phyloP scores from a whole-genome alignment of 208 protist species.

The Trypanosoma avium region DNA sequence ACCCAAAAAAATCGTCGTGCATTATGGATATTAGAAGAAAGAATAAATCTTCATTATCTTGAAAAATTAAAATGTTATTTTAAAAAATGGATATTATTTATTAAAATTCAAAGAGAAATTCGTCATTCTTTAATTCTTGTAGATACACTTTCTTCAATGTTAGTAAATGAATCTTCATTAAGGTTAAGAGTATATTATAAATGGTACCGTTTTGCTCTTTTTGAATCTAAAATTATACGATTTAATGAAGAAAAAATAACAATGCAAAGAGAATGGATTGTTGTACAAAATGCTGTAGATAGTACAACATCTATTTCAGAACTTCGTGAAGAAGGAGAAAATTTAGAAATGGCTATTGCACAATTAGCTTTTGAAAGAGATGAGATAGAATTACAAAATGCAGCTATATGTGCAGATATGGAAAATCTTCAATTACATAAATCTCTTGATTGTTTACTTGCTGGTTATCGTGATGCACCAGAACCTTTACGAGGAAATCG shows the following conservation, averaged over 20 bases:
- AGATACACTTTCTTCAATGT: conserved; percentile 36
- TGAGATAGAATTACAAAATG: conserved; percentile 22
- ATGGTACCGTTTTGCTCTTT: conserved; percentile 51
- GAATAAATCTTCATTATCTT: conserved; percentile 10
- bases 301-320: conserved; percentile 34
- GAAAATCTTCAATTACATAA: conserved; percentile 8
- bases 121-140: conserved; percentile 31
- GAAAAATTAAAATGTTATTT: conserved; percentile 28
- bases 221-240: conserved; percentile 35
- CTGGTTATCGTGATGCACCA: conserved; percentile 11
- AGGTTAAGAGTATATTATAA: conserved; percentile 41
- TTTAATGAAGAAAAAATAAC: conserved; percentile 50
- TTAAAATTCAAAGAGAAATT: neutral
- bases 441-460: conserved; percentile 20
- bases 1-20: conserved; percentile 16
- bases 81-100: conserved; percentile 32
- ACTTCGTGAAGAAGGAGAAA: conserved; percentile 30
- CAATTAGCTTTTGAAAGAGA: conserved; percentile 22
- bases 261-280: conserved; percentile 55
- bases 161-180: conserved; percentile 34
- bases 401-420: neutral
- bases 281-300: conserved; percentile 39
- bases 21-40: conserved; percentile 32
- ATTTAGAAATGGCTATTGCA: conserved; percentile 26
- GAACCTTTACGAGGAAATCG: neutral